Conservation (phyloP, 352 stramenopile genomes). For the Phytophthora palmivora region DNA sequence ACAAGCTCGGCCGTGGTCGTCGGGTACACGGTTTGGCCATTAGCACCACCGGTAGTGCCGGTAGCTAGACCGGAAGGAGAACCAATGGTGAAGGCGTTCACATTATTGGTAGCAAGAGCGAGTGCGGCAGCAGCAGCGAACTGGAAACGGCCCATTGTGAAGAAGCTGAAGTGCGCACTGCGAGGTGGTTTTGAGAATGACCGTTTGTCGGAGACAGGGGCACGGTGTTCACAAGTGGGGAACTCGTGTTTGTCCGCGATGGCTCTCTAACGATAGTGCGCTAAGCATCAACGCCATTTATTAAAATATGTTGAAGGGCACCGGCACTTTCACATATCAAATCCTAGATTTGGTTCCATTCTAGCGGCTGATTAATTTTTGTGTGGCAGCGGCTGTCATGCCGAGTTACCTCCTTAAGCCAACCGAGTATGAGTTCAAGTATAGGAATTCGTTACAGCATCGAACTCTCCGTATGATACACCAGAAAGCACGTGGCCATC, state of each 20-base stretch:
- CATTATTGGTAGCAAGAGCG: slow-evolving; percentile 14
- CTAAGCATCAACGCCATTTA: neutral
- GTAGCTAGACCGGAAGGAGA: slow-evolving; percentile 33
- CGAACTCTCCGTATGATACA: no score
- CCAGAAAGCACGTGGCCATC: no score
- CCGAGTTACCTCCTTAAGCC: neutral
- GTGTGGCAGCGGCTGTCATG: slow-evolving; percentile 14
- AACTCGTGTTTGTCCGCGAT: neutral
- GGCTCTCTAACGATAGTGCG: slow-evolving; percentile 14
- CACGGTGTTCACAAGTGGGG: neutral
- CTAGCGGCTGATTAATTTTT: slow-evolving; percentile 21
- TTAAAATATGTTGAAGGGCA: slow-evolving; percentile 6
- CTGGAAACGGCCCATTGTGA: slow-evolving; percentile 24
- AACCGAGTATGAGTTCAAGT: no score
- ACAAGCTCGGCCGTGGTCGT: slow-evolving; percentile 37
- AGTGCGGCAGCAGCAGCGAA: slow-evolving; percentile 8
- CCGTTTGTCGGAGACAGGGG: slow-evolving; percentile 14
- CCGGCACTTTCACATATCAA: slow-evolving; percentile 18
- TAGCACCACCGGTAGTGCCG: slow-evolving; percentile 40
- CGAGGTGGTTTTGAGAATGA: slow-evolving; percentile 31
- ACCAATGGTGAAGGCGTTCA: slow-evolving; percentile 22
- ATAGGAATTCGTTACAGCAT: no score
- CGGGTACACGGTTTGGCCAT: slow-evolving; percentile 33
- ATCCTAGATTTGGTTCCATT: slow-evolving; percentile 18
- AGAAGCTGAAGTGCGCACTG: slow-evolving; percentile 9